Evolutionary conservation across 371 early-diverging fungal species (phyloP).

Genomic region (Lichtheimia ramosa): DNA sequence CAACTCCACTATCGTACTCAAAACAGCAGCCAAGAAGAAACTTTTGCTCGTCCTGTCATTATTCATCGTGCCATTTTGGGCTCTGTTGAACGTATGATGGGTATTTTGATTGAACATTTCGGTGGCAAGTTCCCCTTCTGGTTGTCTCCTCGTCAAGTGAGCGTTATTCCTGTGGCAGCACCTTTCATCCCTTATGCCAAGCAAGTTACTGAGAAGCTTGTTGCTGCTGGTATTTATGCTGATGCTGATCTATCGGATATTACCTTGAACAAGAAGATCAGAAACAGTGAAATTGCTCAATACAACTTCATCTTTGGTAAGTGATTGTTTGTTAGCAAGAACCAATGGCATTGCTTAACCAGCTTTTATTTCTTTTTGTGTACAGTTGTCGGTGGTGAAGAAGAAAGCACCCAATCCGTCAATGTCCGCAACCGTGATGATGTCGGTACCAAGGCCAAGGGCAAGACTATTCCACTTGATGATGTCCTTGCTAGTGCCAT

Average conservation of each 20-base stretch:
- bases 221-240: conserved; percentile 77
- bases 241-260: conserved; percentile 87
- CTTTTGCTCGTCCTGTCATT: conserved; percentile 91
- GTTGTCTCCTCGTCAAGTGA: conserved; percentile 96
- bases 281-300: conserved; percentile 76
- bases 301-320: conserved; percentile 84
- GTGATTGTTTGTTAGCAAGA: conserved; percentile 23
- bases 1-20: conserved; percentile 84
- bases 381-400: conserved; percentile 94
- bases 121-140: conserved; percentile 99
- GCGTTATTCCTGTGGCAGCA: conserved; percentile 82
- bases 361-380: no score
- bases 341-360: background rate
- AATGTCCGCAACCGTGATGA: conserved; percentile 92
- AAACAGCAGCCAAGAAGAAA: conserved; percentile 43
- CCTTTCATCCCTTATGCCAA: conserved; percentile 70
- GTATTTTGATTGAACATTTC: conserved; percentile 93
- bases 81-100: conserved; percentile 98
- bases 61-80: conserved; percentile 99
- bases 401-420: conserved; percentile 80
- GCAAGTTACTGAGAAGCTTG: conserved; percentile 52
- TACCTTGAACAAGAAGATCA: conserved; percentile 97
- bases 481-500: conserved; percentile 64
- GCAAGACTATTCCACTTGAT: conserved; percentile 71
- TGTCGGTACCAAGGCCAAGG: conserved; percentile 80